Base-by-base conservation (phyloP, 306 rosid genomes). In the Bauhinia variegata region DNA sequence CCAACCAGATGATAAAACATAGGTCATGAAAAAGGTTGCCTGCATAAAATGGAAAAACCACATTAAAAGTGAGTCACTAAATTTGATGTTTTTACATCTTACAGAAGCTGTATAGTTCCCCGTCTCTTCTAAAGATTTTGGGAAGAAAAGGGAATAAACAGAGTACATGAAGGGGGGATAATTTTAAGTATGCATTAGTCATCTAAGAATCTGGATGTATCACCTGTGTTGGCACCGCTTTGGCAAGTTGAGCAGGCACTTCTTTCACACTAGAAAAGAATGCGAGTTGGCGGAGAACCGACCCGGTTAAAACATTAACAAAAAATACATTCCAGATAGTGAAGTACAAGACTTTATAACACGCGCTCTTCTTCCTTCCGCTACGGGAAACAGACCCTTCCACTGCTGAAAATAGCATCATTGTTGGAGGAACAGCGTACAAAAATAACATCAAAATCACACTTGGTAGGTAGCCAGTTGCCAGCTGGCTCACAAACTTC, bases 1-100 rank as follows among this genome's bases (percentile, higher is more conserved):
- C 97, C 99, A 93, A 56, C 97, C 99, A 60, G 97, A 93, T 71
- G 99, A 81, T 78, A 93, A 65, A 76, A 90, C 97, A 65, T 90
- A 93, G 53, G 99, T 93, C 76, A 82, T 78, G 83, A 93, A 93
- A 85, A 76, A 90, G 46, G 88, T 80, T 66, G 86, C 95, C 99
- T 93, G 78, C 34, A 66, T 61, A 55, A 51, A 78, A 67, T 62
- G 42, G 62, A 39, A 70, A 38, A 62, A 7, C 30, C 39, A 65
- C 30, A 43, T 34, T 55, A 28, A 28, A 72, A 54, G 63, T 67
- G 63, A 75, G 61, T 28, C 54, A 33, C 31, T 61, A 61, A 54
- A 60, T 42, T 23, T 42, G 32, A 38, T 39, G 52, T 8, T 61
- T 61, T 60, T 60, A 60, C 12, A 17, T 39, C 15, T 9, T 13